Evolutionary conservation across 2,329 filamentous ascomycete genomes (phyloP), one percentile per base, ranked within the genome.

Genomic region (Aspergillus intermedius): DNA sequence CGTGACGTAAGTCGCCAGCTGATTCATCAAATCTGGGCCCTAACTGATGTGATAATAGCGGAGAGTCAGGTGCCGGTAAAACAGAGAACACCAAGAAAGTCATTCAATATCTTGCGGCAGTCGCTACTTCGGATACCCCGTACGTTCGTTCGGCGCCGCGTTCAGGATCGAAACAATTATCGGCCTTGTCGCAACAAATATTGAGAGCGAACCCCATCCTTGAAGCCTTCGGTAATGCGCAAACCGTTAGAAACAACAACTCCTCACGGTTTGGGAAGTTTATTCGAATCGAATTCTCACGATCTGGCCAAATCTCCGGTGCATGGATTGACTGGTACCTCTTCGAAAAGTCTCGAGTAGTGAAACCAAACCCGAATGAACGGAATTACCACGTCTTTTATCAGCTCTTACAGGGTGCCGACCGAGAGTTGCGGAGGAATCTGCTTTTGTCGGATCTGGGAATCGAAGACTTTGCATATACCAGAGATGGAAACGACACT

Each of bases 41-140:
- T 44, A 42, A 12, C 44, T 47, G 17, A 54, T 44, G 22, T 37
- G 32, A 1, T 12, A 6, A 35, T 28, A 79, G 77, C 2, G 93
- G 93, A 70, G 93, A 98, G 73, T 98, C 93, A 15, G 93, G 93
- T 64, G 93, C 93, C 30, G 93, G 93, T 59, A 98, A 98, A 74
- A 98, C 93, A 0, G 93, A 98, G 67, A 98, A 98, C 66, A 98
- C 93, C 13, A 98, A 98, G 66, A 98, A 98, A 68, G 93, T 98
- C 58, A 98, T 98, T 48, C 94, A 98, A 62, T 98, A 98, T 64
- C 82, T 98, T 40, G 93, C 93, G 12, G 90, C 93, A 1, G 93
- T 98, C 42, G 93, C 93, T 8, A 87, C 88, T 39, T 82, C 88
- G 0, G 91, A 97, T 51, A 83, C 84, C 0, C 79, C 85, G 2